A percentile compares a stretch with the other conserved stretches of the same genome.
phyloP scores from a whole-genome alignment of 495 filamentous ascomycete species.

The Geoglossum glabrum region DNA sequence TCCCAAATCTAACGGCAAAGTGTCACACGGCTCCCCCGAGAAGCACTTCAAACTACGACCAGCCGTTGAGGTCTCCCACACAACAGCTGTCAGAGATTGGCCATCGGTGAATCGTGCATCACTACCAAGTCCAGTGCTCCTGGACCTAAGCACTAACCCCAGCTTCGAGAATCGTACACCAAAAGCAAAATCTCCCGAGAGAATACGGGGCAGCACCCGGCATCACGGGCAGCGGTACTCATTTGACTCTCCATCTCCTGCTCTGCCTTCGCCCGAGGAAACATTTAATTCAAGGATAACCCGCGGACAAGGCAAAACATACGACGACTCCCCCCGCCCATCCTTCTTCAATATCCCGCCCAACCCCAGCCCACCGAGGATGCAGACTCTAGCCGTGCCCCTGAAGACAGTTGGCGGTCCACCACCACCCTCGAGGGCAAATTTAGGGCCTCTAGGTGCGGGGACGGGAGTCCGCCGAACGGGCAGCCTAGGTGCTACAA shows the following conservation, averaged over 20 bases:
- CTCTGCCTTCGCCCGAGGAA: not conserved
- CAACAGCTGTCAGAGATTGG: not conserved
- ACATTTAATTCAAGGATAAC: not conserved
- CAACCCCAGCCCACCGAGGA: not conserved
- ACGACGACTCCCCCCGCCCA: not conserved
- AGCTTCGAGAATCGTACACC: not conserved
- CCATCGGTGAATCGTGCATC: not conserved
- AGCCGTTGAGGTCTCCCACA: not conserved
- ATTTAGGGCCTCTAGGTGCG: too few species aligned
- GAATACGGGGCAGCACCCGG: not conserved
- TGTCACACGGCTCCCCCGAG: not conserved
- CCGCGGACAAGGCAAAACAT: not conserved
- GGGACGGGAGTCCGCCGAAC: not conserved
- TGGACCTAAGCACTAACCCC: not conserved
- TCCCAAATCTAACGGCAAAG: not conserved
- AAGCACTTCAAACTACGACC: not conserved
- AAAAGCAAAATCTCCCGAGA: not conserved
- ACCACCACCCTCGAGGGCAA: not conserved
- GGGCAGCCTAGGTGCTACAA: not conserved
- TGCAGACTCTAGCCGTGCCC: not conserved
- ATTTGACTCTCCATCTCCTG: not conserved
- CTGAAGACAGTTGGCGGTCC: not conserved
- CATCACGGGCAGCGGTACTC: not conserved
- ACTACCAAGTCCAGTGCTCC: not conserved
- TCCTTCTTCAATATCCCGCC: not conserved